phyloP scores from a whole-genome alignment of 1,139 yeast species.

The Magnusiomyces fungicola region DNA sequence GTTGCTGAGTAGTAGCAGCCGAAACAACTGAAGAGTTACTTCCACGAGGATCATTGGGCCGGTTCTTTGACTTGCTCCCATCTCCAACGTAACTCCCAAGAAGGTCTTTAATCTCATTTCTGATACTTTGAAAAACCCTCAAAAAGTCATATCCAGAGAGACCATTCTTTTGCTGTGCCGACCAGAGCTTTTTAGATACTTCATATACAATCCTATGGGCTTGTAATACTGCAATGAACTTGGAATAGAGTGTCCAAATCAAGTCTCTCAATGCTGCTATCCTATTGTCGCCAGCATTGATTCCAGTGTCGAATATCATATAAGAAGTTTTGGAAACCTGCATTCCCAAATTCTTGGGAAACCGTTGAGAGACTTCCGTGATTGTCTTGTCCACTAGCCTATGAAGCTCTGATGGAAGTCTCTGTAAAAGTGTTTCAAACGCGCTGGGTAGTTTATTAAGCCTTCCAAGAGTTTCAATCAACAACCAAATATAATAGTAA shows the following conservation, averaged over 20 bases:
- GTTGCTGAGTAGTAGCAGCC: conserved; percentile 7
- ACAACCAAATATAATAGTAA: conserved; percentile 47
- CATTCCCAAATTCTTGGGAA: conserved; percentile 31
- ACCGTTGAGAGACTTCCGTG: conserved; percentile 54
- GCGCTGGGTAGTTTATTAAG: conserved; percentile 60
- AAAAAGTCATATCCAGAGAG: conserved; percentile 39
- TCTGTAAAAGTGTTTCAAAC: conserved; percentile 46
- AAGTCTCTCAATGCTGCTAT: conserved; percentile 59
- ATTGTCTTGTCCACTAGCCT: conserved; percentile 53
- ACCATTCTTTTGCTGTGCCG: conserved; percentile 20
- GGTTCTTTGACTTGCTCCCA: conserved; percentile 15
- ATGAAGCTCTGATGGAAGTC: conserved; percentile 43
- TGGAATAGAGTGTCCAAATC: conserved; percentile 60
- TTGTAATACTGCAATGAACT: conserved; percentile 58
- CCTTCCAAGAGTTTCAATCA: conserved; percentile 53
- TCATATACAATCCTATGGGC: conserved; percentile 61
- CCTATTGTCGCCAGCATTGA: conserved; percentile 39
- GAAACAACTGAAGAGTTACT: not conserved
- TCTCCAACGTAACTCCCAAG: conserved; percentile 50
- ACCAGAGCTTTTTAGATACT: conserved; percentile 37
- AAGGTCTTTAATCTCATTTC: conserved; percentile 50
- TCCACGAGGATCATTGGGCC: not conserved
- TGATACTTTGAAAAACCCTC: conserved; percentile 51
- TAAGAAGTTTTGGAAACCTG: conserved; percentile 11
- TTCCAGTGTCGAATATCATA: conserved; percentile 22